Evolutionary conservation across 345 rosid species (phyloP).

Genomic region (Acer yangbiense): DNA sequence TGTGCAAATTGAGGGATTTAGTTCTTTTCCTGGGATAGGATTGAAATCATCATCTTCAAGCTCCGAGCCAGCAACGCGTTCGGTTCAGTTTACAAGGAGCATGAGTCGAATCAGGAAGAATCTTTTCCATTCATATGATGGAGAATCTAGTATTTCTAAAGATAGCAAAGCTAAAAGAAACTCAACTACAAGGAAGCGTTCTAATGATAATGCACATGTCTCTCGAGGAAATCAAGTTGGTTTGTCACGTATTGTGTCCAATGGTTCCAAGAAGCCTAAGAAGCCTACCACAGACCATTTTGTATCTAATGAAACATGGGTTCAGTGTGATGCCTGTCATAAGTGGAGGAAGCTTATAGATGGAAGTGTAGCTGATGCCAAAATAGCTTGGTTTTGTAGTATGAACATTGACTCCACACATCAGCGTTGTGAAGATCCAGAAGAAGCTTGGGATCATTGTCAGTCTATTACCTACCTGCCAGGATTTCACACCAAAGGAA

Average conservation of each 20-base stretch:
- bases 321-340: constrained; percentile 89
- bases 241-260: constrained; percentile 24
- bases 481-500: constrained; percentile 74
- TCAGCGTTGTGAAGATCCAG: constrained; percentile 74
- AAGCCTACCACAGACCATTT: constrained; percentile 34
- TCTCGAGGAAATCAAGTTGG: constrained; percentile 27
- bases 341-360: constrained; percentile 86
- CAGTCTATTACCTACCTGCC: constrained; percentile 63
- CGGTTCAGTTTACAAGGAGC: constrained; percentile 52
- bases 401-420: constrained; percentile 69
- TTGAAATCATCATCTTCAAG: constrained; percentile 25
- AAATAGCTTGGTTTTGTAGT: constrained; percentile 90
- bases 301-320: constrained; percentile 65
- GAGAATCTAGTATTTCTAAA: constrained; percentile 32
- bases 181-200: constrained; percentile 34
- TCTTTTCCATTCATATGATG: constrained; percentile 53
- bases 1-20: constrained; percentile 40
- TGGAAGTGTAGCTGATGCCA: constrained; percentile 41
- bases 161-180: constrained; percentile 36
- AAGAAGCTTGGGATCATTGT: constrained; percentile 70
- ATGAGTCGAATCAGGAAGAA: constrained; percentile 59
- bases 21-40: constrained; percentile 32
- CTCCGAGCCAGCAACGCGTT: constrained; percentile 33
- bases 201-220: constrained; percentile 3
- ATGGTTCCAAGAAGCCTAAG: constrained; percentile 32